Evolutionary conservation across 2,329 filamentous ascomycete species (phyloP).

Genomic region (Cordyceps militaris): DNA sequence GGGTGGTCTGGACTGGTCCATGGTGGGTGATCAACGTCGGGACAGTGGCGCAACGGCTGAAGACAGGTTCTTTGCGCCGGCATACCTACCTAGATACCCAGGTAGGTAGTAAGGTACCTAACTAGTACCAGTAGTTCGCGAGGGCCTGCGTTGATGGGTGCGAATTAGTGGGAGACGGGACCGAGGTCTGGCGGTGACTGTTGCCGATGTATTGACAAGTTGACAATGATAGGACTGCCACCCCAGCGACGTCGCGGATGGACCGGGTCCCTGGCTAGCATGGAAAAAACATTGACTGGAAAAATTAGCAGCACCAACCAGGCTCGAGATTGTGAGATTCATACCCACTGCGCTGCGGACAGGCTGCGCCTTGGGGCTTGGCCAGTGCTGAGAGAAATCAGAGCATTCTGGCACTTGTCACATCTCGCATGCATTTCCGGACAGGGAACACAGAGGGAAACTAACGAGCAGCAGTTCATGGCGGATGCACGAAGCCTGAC

Average conservation of each 20-base stretch:
- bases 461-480: conserved; percentile 4
- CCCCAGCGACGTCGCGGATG: too few species aligned
- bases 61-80: neutral
- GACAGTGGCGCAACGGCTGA: conserved; percentile 9
- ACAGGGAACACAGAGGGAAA: neutral
- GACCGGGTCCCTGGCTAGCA: too few species aligned
- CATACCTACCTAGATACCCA: neutral
- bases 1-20: conserved; percentile 13
- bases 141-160: too few species aligned
- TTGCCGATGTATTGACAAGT: too few species aligned
- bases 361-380: neutral
- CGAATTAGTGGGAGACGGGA: neutral
- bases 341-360: neutral
- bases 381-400: neutral
- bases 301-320: neutral
- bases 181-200: neutral
- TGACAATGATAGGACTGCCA: too few species aligned
- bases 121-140: too few species aligned
- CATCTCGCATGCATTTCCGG: conserved; percentile 4
- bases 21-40: neutral
- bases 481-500: neutral
- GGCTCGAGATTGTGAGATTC: neutral
- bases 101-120: too few species aligned
- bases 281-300: too few species aligned
- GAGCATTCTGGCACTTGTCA: neutral